Evolutionary conservation across 345 rosid genomes (phyloP), one percentile per base, ranked within the genome.

Genomic region (Citrus australasica): DNA sequence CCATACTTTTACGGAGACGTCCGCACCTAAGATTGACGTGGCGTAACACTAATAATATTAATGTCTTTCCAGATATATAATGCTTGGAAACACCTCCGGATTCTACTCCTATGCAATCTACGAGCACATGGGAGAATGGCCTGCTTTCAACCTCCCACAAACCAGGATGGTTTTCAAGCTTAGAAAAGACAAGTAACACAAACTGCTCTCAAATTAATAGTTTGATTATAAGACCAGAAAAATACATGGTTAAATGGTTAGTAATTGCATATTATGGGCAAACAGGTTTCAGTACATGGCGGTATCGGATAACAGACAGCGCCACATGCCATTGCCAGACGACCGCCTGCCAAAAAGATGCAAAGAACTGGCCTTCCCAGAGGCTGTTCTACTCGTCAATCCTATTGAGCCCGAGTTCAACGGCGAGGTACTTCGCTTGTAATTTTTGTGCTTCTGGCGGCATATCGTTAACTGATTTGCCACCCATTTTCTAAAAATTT

Each of bases 111-210:
- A 94, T 40, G 92, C 92, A 67, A 90, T 94, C 66, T 94, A 85
- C 30, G 94, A 94, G 75, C 94, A 94, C 85, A 62, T 88, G 32
- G 73, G 74, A 37, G 94, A 94, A 58, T 94, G 96, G 94, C 93
- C 97, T 10, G 89, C 87, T 58, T 91, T 94, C 82, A 92, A 91
- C 83, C 87, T 94, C 63, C 93, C 96, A 22, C 93, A 92, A 78
- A 89, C 93, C 79, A 90, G 98, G 79, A 88, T 94, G 40, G 95
- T 88, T 5, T 94, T 89, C 90, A 87, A 87, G 86, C 95, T 94
- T 40, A 82, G 93, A 77, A 90, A 94, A 84, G 93, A 94, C 91
- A 91, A 85, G 97, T 91, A 85, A 53, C 65, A 48, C 10, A 28
- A 33, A 27, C 51, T 67, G 5, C 7, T 6, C 51, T 58, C 46